Percentiles rank a stretch among this genome's conserved stretches.
These are phyloP conservation scores for Endocarpon pusillum DNA, from an alignment of 495 filamentous ascomycete genomes.

Conservation along the genomic window DNA sequence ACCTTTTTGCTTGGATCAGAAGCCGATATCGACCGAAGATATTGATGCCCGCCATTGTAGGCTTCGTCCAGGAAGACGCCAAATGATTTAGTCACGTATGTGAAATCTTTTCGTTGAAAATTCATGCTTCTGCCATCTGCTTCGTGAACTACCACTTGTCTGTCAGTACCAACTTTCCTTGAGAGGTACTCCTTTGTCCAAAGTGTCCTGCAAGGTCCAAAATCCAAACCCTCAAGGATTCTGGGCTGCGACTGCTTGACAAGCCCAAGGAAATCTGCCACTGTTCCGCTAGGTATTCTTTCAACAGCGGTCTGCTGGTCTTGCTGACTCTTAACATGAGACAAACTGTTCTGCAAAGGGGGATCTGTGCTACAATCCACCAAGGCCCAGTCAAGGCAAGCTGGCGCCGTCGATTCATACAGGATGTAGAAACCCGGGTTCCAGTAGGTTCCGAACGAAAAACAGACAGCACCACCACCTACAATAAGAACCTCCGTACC, in stretches of 20 bases:
- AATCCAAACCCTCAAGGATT: conserved; percentile 43
- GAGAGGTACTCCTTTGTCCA: conserved; percentile 62
- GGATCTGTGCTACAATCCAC: too few species aligned
- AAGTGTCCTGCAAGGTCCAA: conserved; percentile 46
- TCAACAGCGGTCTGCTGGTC: not conserved
- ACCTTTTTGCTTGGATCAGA: conserved; percentile 50
- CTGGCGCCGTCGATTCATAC: too few species aligned
- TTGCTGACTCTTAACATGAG: too few species aligned
- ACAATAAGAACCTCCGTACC: conserved; percentile 37
- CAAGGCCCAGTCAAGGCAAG: too few species aligned
- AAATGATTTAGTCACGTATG: conserved; percentile 52
- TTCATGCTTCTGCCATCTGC: conserved; percentile 49
- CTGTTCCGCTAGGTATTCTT: conserved; percentile 10
- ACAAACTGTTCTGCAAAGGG: too few species aligned
- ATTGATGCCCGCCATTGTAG: conserved; percentile 43
- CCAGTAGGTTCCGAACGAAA: conserved; percentile 71
- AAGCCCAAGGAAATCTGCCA: conserved; percentile 39
- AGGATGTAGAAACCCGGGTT: conserved; percentile 40
- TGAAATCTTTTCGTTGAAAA: conserved; percentile 70
- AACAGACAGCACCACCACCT: conserved; percentile 77
- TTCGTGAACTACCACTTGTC: conserved; percentile 57
- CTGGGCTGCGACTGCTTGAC: conserved; percentile 41
- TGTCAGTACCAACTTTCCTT: conserved; percentile 42
- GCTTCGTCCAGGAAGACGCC: conserved; percentile 49
- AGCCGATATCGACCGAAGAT: conserved; percentile 57